Percentiles rank a stretch among this genome's conserved stretches.
These are phyloP conservation scores for Xylaria acuta DNA, from an alignment of 495 filamentous ascomycete species.

Conservation along the genomic window DNA sequence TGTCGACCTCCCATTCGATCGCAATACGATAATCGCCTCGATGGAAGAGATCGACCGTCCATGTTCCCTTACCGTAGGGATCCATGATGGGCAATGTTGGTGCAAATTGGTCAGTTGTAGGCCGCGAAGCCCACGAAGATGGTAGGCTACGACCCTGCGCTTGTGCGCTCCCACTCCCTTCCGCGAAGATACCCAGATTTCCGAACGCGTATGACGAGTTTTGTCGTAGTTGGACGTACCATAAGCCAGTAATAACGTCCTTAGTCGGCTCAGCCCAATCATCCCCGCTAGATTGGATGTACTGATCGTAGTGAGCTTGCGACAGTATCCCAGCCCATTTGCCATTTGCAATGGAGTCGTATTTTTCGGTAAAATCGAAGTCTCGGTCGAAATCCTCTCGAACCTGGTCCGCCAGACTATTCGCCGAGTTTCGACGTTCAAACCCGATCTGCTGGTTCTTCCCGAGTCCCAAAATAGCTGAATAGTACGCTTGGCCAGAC, in stretches of 20 bases:
- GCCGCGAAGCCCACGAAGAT: conserved; percentile 34
- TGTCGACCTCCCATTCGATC: conserved; percentile 54
- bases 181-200: conserved; percentile 64
- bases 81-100: conserved; percentile 56
- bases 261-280: conserved; percentile 63
- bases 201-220: conserved; percentile 58
- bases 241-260: conserved; percentile 57
- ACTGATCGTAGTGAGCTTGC: conserved; percentile 45
- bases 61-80: conserved; percentile 56
- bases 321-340: conserved; percentile 70
- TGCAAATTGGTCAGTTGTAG: conserved; percentile 51
- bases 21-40: conserved; percentile 54
- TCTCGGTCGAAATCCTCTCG: conserved; percentile 61
- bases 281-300: conserved; percentile 36
- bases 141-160: conserved; percentile 63
- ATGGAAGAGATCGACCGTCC: conserved; percentile 65
- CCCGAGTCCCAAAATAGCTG: conserved; percentile 12
- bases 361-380: conserved; percentile 59
- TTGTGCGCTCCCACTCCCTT: conserved; percentile 57
- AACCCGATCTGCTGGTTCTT: conserved; percentile 27
- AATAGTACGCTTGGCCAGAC: conserved; percentile 49
- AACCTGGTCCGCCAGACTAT: conserved; percentile 57
- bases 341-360: conserved; percentile 61
- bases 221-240: conserved; percentile 51
- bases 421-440: conserved; percentile 66